These are phyloP conservation scores for Penicillium ochrochloron DNA, from an alignment of 495 filamentous ascomycete genomes.

Conservation along the genomic window DNA sequence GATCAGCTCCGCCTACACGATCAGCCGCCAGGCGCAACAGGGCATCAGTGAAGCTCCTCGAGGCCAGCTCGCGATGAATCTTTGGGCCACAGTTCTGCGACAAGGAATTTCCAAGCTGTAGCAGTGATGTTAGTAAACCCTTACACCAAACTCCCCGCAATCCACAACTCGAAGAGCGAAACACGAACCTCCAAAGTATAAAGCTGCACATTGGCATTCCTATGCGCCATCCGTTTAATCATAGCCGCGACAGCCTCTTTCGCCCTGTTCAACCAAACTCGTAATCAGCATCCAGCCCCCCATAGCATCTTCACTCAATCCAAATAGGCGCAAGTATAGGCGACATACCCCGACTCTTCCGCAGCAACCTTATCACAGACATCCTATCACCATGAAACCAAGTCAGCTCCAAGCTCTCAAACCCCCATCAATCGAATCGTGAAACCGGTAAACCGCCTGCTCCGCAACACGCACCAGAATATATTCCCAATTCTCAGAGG, in stretches of 20 bases:
- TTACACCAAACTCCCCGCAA: background rate
- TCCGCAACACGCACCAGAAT: slow-evolving; percentile 69
- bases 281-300: slow-evolving; percentile 22
- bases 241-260: slow-evolving; percentile 93
- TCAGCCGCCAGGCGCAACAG: slow-evolving; percentile 88
- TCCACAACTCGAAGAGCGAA: background rate
- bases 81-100: slow-evolving; percentile 91
- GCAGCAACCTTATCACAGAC: slow-evolving; percentile 89
- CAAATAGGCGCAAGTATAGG: background rate
- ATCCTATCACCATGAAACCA: slow-evolving; percentile 57
- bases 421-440: background rate
- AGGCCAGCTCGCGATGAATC: slow-evolving; percentile 92
- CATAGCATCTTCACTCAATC: background rate
- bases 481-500: slow-evolving; percentile 96
- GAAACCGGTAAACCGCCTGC: background rate
- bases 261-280: slow-evolving; percentile 49
- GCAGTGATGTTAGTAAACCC: slow-evolving; percentile 16
- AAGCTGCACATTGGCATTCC: slow-evolving; percentile 98
- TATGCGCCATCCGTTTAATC: slow-evolving; percentile 94
- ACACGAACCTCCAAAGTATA: slow-evolving; percentile 87
- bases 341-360: slow-evolving; percentile 64
- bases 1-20: slow-evolving; percentile 53
- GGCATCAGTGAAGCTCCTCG: slow-evolving; percentile 94
- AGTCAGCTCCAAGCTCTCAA: slow-evolving; percentile 25
- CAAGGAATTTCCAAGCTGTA: slow-evolving; percentile 82